Evolutionary conservation across 2,329 filamentous ascomycete species (phyloP), one percentile per base, ranked within the genome.

Genomic region (Calonectria crousiana): DNA sequence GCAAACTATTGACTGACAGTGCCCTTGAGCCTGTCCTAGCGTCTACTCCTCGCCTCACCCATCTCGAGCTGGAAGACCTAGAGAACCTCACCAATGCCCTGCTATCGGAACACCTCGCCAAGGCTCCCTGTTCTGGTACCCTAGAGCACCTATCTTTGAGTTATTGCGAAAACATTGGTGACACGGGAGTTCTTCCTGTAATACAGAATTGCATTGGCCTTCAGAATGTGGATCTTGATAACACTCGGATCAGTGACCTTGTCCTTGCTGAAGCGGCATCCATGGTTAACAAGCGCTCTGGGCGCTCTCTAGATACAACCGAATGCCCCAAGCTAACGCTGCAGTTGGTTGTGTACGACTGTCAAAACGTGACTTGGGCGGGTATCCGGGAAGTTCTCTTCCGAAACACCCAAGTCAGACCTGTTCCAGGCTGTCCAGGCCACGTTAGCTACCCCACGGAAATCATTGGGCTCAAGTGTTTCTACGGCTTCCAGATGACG

Each of bases 401-500:
- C 18, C 92, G 94, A 77, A 98, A 99, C 81, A 92, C 95, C 14
- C 94, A 95, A 80, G 88, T 95, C 56, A 90, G 89, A 36, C 90
- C 90, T 20, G 88, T 88, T 4, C 74, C 83, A 28, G 84, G 83
- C 13, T 83, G 85, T 28, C 81, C 85, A 18, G 82, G 80, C 38
- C 81, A 79, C 62, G 78, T 88, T 13, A 90, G 90, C 0, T 96
- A 93, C 79, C 94, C 95, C 0, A 91, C 92, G 1, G 93, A 98
- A 82, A 91, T 97, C 72, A 95, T 98, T 74, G 89, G 92, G 8
- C 89, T 98, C 53, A 98, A 98, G 84, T 98, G 95, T 84, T 98
- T 96, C 87, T 98, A 98, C 83, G 95, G 94, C 52, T 98, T 95
- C 91, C 96, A 98, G 85, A 95, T 95, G 86, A 98, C 95, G 0